Evolutionary conservation across 805 yeast genomes (phyloP).

Genomic region (Candida oleophila): DNA sequence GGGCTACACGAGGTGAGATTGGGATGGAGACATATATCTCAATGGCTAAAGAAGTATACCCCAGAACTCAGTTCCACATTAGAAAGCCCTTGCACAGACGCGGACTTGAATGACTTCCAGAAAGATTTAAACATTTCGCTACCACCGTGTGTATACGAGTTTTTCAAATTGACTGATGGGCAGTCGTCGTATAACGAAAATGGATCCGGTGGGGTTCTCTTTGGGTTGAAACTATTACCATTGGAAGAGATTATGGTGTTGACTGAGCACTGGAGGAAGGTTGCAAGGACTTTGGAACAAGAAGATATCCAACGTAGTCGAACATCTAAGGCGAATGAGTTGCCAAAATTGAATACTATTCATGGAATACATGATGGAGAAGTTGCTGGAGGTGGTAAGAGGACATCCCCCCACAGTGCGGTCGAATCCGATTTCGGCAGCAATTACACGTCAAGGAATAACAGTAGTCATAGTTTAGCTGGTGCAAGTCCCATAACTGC

Average conservation of each 20-base stretch:
- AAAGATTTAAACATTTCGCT: slow-evolving; percentile 70
- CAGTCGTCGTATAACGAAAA: slow-evolving; percentile 64
- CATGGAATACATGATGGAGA: slow-evolving; percentile 11
- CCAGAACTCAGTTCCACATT: slow-evolving; percentile 81
- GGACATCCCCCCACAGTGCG: not conserved
- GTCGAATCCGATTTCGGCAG: slow-evolving; percentile 3
- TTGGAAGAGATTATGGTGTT: slow-evolving; percentile 78
- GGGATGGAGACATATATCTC: slow-evolving; percentile 87
- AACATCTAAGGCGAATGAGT: slow-evolving; percentile 15
- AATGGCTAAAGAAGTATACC: slow-evolving; percentile 75
- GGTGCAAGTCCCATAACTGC: slow-evolving; percentile 12
- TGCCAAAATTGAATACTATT: slow-evolving; percentile 21
- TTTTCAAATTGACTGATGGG: slow-evolving; percentile 84
- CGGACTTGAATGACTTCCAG: slow-evolving; percentile 82
- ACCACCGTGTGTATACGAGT: slow-evolving; percentile 81
- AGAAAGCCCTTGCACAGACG: slow-evolving; percentile 73
- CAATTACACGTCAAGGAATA: slow-evolving; percentile 2
- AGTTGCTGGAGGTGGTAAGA: slow-evolving; percentile 12
- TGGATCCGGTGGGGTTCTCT: slow-evolving; percentile 68
- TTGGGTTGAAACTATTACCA: slow-evolving; percentile 77
- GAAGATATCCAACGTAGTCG: slow-evolving; percentile 22
- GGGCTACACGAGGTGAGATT: slow-evolving; percentile 74
- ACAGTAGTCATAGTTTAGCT: slow-evolving; percentile 11
- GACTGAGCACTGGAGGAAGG: slow-evolving; percentile 83
- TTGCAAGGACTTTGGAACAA: slow-evolving; percentile 43